Percentiles rank a stretch among this genome's conserved stretches.
Evolutionary conservation across 345 rosid genomes (phyloP).

Genomic region (Eucalyptus shirleyi): DNA sequence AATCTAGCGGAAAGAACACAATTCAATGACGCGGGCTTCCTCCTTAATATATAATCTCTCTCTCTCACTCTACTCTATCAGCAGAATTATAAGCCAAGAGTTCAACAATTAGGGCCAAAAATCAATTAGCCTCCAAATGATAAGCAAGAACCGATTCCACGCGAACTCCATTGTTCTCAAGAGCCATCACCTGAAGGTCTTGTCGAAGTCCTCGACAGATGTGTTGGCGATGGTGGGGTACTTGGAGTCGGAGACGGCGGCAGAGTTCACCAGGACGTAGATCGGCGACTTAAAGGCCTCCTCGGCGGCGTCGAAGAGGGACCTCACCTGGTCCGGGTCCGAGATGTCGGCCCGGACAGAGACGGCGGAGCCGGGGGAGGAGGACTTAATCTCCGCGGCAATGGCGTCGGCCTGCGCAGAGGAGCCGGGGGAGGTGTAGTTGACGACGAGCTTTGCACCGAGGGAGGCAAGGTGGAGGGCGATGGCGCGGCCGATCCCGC

Average conservation of each 20-base stretch:
- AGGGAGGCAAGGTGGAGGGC: conserved; percentile 22
- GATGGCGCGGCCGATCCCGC: conserved; percentile 22
- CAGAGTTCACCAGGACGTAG: conserved; percentile 21
- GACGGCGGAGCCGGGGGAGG: conserved; percentile 1
- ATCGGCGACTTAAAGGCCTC: conserved; percentile 9
- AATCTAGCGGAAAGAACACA: neutral
- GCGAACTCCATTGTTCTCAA: neutral
- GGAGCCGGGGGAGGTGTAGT: conserved; percentile 6
- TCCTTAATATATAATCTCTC: neutral
- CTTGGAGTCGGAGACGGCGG: conserved; percentile 13
- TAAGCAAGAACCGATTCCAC: neutral
- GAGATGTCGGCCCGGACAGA: conserved; percentile 16
- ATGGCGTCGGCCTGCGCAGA: conserved; percentile 8
- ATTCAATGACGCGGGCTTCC: neutral
- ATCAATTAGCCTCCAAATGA: neutral
- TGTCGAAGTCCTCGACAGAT: conserved; percentile 22
- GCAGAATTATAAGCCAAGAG: neutral
- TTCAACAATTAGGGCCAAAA: neutral
- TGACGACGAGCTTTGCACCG: conserved; percentile 21
- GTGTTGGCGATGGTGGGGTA: conserved; percentile 17
- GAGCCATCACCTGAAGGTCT: conserved; percentile 5
- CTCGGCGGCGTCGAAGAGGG: conserved; percentile 25
- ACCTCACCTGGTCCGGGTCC: conserved; percentile 20
- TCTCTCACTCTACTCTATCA: neutral
- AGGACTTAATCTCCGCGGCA: conserved; percentile 10